Evolutionary conservation across 2,329 filamentous ascomycete species (phyloP), one percentile per base, ranked within the genome.

Genomic region (Penicillium sp.): DNA sequence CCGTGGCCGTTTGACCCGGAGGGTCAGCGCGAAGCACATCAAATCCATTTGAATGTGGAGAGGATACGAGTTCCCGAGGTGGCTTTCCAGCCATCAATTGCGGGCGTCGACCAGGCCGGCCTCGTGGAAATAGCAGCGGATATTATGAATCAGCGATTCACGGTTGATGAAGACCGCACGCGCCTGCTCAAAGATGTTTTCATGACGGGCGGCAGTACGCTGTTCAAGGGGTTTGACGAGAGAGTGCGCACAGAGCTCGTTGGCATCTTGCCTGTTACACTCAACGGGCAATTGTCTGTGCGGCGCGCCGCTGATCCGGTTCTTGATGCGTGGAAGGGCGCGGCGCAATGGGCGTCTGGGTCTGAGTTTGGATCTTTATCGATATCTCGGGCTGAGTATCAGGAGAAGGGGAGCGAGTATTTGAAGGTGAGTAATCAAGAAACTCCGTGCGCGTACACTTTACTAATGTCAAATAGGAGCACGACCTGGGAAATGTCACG

Each of bases 11-110:
- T 91, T 63, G 88, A 97, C 63, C 77, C 86, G 0, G 85, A 91
- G 56, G 89, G 86, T 57, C 89, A 94, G 64, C 84, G 86, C 18
- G 84, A 99, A 75, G 84, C 85, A 18, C 86, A 91, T 71, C 93
- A 97, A 74, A 78, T 99, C 52, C 94, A 99, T 72, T 84, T 99
- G 61, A 99, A 99, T 71, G 91, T 99, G 54, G 92, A 97, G 78
- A 87, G 93, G 56, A 96, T 97, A 72, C 88, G 92, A 51, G 91
- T 96, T 2, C 92, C 92, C 3, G 93, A 97, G 75, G 88, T 97
- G 8, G 83, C 96, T 18, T 97, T 97, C 77, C 90, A 95, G 68
- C 93, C 92, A 0, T 87, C 88, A 16, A 96, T 97, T 67, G 92
- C 92, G 0, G 92, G 92, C 6, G 77, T 97, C 47, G 92, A 97